A percentile compares a stretch with the other conserved stretches of the same genome.
Conservation (phyloP, 2,329 filamentous ascomycete genomes). For the Beauveria sp. region DNA sequence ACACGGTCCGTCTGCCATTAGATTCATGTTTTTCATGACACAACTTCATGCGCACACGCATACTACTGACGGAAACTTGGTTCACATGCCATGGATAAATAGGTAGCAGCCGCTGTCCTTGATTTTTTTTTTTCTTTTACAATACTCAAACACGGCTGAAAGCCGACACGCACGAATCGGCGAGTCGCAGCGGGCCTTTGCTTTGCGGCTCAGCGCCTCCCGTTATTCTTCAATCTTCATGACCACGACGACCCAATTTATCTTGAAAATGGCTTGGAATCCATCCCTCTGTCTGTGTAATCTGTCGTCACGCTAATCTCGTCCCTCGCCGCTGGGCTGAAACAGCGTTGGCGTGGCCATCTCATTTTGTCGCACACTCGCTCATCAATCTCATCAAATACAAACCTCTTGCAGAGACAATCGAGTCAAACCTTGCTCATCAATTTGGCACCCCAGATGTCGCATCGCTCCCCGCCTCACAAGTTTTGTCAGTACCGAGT, state of each 20-base stretch:
- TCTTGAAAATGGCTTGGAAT: background rate
- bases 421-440: background rate
- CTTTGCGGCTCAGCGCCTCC: background rate
- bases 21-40: background rate
- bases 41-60: background rate
- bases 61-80: background rate
- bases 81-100: background rate
- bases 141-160: background rate
- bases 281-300: background rate
- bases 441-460: background rate
- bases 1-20: background rate
- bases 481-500: no score
- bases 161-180: background rate
- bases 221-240: background rate
- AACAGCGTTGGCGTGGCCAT: conserved; percentile 1
- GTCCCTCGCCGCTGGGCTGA: background rate
- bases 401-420: background rate
- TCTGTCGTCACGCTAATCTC: background rate
- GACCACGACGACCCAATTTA: no score
- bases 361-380: background rate
- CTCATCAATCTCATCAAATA: background rate
- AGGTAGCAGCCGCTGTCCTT: background rate
- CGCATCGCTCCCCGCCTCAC: background rate
- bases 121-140: background rate
- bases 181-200: background rate